These are phyloP conservation scores for Huntiella abstrusa DNA, from an alignment of 2,329 filamentous ascomycete species.

Conservation along the genomic window DNA sequence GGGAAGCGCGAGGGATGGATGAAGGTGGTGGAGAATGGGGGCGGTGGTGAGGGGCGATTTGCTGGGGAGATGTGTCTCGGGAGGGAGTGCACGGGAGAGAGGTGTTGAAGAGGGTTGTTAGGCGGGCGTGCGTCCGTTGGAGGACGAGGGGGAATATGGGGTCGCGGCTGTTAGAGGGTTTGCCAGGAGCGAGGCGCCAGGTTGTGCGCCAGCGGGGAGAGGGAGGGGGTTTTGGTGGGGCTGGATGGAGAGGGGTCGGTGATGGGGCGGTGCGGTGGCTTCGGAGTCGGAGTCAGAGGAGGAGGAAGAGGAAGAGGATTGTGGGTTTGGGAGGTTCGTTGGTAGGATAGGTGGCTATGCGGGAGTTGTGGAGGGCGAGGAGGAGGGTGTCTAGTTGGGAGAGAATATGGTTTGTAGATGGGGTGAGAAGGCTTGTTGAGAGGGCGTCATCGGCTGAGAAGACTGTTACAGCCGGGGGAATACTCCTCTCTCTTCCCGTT, in stretches of 20 bases:
- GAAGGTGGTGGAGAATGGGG: neutral
- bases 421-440: too few species aligned
- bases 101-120: conserved; percentile 56
- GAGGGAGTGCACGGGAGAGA: conserved; percentile 45
- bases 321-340: too few species aligned
- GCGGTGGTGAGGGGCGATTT: neutral
- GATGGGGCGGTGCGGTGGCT: neutral
- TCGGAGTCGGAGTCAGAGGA: too few species aligned
- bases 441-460: too few species aligned
- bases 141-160: conserved; percentile 52
- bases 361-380: too few species aligned
- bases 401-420: too few species aligned
- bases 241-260: neutral
- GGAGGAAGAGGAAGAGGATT: too few species aligned
- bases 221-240: conserved; percentile 6
- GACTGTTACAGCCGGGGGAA: too few species aligned
- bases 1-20: neutral
- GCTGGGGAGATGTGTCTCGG: conserved; percentile 14
- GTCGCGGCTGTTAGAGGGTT: conserved; percentile 66
- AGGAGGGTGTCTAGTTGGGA: too few species aligned
- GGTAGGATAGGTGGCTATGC: too few species aligned
- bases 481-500: too few species aligned
- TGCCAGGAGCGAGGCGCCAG: conserved; percentile 57
- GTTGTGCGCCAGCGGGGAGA: conserved; percentile 15
- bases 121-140: conserved; percentile 52